Evolutionary conservation across 345 rosid species (phyloP).

Genomic region (Populus pruinosa): DNA sequence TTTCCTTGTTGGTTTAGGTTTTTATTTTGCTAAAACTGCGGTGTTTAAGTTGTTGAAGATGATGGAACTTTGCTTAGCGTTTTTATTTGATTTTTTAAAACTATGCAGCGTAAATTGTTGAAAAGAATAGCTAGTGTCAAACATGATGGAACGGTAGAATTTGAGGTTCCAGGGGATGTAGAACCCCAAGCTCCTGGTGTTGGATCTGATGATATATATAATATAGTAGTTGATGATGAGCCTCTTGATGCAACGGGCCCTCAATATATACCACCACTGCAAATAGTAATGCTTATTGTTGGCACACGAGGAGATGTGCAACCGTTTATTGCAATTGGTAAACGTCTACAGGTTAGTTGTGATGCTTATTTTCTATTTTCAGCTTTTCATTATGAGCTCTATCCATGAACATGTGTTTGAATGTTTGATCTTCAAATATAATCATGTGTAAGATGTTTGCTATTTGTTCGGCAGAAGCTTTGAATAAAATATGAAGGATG

Average conservation of each 20-base stretch:
- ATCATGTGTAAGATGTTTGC: background rate
- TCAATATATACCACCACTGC: constrained; percentile 63
- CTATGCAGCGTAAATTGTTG: constrained; percentile 71
- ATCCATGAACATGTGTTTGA: background rate
- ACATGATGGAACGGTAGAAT: constrained; percentile 92
- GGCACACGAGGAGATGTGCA: constrained; percentile 67
- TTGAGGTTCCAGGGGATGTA: constrained; percentile 81
- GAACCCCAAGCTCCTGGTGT: constrained; percentile 45
- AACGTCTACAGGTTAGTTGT: constrained; percentile 63
- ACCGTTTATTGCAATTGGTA: constrained; percentile 63
- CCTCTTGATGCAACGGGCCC: constrained; percentile 59
- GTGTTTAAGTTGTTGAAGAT: background rate
- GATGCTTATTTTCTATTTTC: constrained; percentile 42
- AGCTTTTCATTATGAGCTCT: background rate
- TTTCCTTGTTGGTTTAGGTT: background rate
- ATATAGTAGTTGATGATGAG: constrained; percentile 50
- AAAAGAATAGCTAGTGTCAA: constrained; percentile 92
- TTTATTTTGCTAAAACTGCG: background rate
- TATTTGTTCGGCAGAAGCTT: background rate
- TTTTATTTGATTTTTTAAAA: constrained; percentile 18
- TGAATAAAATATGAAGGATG: background rate
- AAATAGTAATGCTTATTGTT: constrained; percentile 46
- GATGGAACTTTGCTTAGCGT: background rate
- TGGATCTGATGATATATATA: constrained; percentile 28
- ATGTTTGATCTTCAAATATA: background rate